Evolutionary conservation across 192 early-diverging fungal genomes (phyloP).

Genomic region (Oehlia diaphana): DNA sequence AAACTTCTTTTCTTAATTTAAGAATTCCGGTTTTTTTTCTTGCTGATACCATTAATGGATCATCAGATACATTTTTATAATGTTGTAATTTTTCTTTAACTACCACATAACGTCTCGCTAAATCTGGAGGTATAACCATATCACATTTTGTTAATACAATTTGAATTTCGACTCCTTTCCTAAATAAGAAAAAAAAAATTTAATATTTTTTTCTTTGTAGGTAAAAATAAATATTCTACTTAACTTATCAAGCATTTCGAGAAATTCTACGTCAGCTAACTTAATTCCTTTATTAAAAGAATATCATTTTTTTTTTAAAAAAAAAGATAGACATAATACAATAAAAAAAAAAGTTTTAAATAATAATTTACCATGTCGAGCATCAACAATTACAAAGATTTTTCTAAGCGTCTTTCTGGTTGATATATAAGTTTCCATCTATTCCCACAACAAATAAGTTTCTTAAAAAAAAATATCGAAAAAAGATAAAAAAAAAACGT

Average conservation of each 20-base stretch:
- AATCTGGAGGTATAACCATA: slow-evolving; percentile 56
- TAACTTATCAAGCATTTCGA: slow-evolving; percentile 52
- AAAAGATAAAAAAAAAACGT: neutral
- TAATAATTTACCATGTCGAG: slow-evolving; percentile 59
- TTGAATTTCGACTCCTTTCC: slow-evolving; percentile 47
- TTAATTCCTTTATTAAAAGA: slow-evolving; percentile 45
- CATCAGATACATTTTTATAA: slow-evolving; percentile 41
- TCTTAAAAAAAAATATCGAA: neutral
- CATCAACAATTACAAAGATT: slow-evolving; percentile 76
- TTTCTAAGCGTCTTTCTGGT: slow-evolving; percentile 57
- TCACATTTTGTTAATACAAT: slow-evolving; percentile 76
- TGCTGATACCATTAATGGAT: slow-evolving; percentile 66
- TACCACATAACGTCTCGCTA: slow-evolving; percentile 62
- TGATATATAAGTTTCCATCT: slow-evolving; percentile 69
- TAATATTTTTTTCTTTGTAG: neutral
- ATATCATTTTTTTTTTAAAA: neutral
- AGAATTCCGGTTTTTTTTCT: slow-evolving; percentile 60
- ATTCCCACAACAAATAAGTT: neutral
- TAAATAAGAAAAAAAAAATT: slow-evolving; percentile 18
- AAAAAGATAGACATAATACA: too few relatives aligned
- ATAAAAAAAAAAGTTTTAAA: neutral
- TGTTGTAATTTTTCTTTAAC: slow-evolving; percentile 42
- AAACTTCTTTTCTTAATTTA: slow-evolving; percentile 68
- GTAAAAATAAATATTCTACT: neutral
- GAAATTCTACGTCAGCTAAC: slow-evolving; percentile 54